A percentile compares a stretch with the other conserved stretches of the same genome.
These are phyloP conservation scores for Fusarium sp. DNA, from an alignment of 2,329 filamentous ascomycete genomes.

Conservation along the genomic window DNA sequence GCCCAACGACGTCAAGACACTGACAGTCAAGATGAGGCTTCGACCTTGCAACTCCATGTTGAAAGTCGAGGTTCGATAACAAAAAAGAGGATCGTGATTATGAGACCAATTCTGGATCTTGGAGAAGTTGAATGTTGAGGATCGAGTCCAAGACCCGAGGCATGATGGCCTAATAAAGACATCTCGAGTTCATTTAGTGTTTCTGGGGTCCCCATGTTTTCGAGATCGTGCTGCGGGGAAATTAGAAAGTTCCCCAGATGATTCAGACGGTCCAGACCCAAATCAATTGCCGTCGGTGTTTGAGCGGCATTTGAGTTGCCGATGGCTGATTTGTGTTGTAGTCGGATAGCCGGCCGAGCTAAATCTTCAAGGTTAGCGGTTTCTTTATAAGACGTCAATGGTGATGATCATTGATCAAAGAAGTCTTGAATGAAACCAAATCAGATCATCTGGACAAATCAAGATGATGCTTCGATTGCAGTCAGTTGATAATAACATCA, in stretches of 20 bases:
- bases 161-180: slow-evolving; percentile 24
- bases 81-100: background rate
- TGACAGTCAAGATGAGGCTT: slow-evolving; percentile 56
- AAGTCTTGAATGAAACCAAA: background rate
- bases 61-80: background rate
- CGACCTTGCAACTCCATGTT: slow-evolving; percentile 46
- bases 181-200: background rate
- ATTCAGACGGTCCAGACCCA: background rate
- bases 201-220: slow-evolving; percentile 30
- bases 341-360: slow-evolving; percentile 8
- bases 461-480: slow-evolving; percentile 21
- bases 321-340: background rate
- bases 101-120: background rate
- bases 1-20: slow-evolving; percentile 57
- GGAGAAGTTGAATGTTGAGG: background rate
- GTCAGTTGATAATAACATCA: slow-evolving; percentile 20
- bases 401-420: background rate
- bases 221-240: slow-evolving; percentile 8
- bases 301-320: slow-evolving; percentile 3
- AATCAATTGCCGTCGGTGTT: slow-evolving; percentile 25
- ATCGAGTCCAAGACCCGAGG: background rate
- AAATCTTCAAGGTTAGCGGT: background rate
- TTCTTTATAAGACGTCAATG: slow-evolving; percentile 9
- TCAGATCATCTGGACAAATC: background rate
- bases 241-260: background rate